These are phyloP conservation scores for Pterocarpus santalinus DNA, from an alignment of 306 rosid species.

Conservation along the genomic window DNA sequence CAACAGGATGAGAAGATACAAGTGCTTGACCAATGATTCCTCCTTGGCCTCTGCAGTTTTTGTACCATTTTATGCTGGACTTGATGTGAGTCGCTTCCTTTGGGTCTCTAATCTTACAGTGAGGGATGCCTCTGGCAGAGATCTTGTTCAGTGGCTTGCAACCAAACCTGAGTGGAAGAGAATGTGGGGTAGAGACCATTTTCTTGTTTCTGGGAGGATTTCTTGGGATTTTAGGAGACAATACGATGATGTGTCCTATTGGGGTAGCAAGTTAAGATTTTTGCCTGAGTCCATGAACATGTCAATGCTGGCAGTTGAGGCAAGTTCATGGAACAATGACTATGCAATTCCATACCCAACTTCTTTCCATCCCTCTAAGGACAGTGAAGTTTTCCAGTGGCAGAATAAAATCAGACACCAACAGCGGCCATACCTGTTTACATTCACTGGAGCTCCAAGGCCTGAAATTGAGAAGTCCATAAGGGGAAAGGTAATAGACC, in stretches of 20 bases:
- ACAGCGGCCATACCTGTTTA: slow-evolving; percentile 61
- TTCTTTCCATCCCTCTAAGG: slow-evolving; percentile 68
- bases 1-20: slow-evolving; percentile 67
- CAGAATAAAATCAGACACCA: slow-evolving; percentile 57
- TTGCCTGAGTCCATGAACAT: slow-evolving; percentile 78
- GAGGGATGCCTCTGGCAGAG: slow-evolving; percentile 70
- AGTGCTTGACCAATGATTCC: slow-evolving; percentile 75
- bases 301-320: slow-evolving; percentile 89
- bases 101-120: slow-evolving; percentile 66
- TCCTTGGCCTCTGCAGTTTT: slow-evolving; percentile 74
- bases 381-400: slow-evolving; percentile 59
- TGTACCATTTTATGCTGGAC: slow-evolving; percentile 92
- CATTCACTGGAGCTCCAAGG: slow-evolving; percentile 88
- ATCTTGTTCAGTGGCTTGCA: slow-evolving; percentile 63
- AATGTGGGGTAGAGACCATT: slow-evolving; percentile 92
- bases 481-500: slow-evolving; percentile 72
- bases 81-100: slow-evolving; percentile 78
- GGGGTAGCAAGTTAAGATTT: slow-evolving; percentile 90
- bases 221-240: slow-evolving; percentile 94
- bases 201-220: slow-evolving; percentile 83
- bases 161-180: slow-evolving; percentile 66
- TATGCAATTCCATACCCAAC: slow-evolving; percentile 89
- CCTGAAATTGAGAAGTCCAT: slow-evolving; percentile 66
- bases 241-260: slow-evolving; percentile 58
- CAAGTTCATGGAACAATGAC: slow-evolving; percentile 90